Base-by-base conservation (phyloP, 768 basidiomycete species). In the Mycena rebaudengoi region DNA sequence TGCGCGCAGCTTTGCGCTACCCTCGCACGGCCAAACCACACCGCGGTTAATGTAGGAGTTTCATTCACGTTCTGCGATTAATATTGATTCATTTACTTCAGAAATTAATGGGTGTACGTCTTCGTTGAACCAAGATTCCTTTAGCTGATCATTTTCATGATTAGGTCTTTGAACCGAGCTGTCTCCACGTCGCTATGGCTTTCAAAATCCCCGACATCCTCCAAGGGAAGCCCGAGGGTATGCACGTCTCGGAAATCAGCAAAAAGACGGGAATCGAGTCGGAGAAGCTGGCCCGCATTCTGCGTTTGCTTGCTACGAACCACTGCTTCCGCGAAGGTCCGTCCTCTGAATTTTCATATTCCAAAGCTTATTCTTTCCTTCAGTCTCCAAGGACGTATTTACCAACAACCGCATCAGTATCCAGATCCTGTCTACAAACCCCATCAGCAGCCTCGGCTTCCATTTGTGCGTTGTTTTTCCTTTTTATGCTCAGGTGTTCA, bases 271-370 rank as follows among this genome's bases (percentile, higher is more conserved):
- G 66, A 7, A 66, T 80, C 16, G 72, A 78, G 16, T 54, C 53
- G 3, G 70, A 62, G 11, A 82, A 81, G 58, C 66, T 79, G 7
- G 71, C 66, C 14, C 68, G 78, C 4, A 70, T 79, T 6, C 55
- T 82, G 58, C 72, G 79, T 14, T 50, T 71, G 10, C 71, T 79
- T 10, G 70, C 73, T 14, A 73, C 76, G 6, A 73, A 71, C 44
- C 74, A 79, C 35, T 64, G 73, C 33, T 80, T 78, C 67, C 66
- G 67, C 8, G 68, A 73, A 59, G 40, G n/a, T n/a, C n/a, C n/a
- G n/a, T n/a, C n/a, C n/a, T n/a, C n/a, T n/a, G n/a, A n/a, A n/a
- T n/a, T n/a, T n/a, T n/a, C n/a, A n/a, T n/a, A n/a, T n/a, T n/a
- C n/a, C n/a, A n/a, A n/a, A n/a, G n/a, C n/a, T n/a, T n/a, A n/a